Percentiles rank a stretch among this genome's conserved stretches.
Conservation (phyloP, 2,329 filamentous ascomycete species). For the Pseudogymnoascus sp. region DNA sequence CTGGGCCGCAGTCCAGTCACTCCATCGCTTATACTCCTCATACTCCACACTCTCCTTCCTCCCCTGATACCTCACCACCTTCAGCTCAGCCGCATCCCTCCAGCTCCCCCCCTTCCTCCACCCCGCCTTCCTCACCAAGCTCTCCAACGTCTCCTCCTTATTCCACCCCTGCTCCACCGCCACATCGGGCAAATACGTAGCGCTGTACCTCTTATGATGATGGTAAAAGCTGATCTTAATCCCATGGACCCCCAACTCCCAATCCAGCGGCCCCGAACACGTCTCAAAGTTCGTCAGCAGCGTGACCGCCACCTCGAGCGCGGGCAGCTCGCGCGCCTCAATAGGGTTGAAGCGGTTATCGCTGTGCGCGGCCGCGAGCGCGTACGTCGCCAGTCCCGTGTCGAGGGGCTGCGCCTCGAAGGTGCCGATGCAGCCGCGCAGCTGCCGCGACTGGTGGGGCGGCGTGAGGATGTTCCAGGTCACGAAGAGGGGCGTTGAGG, state of each 20-base stretch:
- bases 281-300: constrained; percentile 81
- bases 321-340: constrained; percentile 44
- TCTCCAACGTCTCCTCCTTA: constrained; percentile 83
- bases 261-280: constrained; percentile 67
- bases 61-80: constrained; percentile 80
- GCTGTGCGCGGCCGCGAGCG: constrained; percentile 66
- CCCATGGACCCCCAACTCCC: constrained; percentile 80
- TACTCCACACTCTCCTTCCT: constrained; percentile 67
- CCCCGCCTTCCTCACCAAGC: constrained; percentile 88
- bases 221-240: constrained; percentile 79
- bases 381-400: constrained; percentile 69
- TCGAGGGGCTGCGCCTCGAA: constrained; percentile 73
- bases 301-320: constrained; percentile 63
- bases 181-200: constrained; percentile 90
- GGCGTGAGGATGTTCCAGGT: constrained; percentile 78
- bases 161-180: constrained; percentile 90
- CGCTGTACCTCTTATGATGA: constrained; percentile 64
- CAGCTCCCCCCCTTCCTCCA: constrained; percentile 64
- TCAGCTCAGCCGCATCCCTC: constrained; percentile 66
- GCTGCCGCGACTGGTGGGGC: constrained; percentile 36
- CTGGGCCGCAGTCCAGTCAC: constrained; percentile 52
- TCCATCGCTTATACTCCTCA: constrained; percentile 71
- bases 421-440: constrained; percentile 94
- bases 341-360: constrained; percentile 58
- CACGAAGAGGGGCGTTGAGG: constrained; percentile 74